Percentiles rank a stretch among this genome's conserved stretches.
Conservation (phyloP, 73 alveolate species). For the Blepharisma japonicum region DNA sequence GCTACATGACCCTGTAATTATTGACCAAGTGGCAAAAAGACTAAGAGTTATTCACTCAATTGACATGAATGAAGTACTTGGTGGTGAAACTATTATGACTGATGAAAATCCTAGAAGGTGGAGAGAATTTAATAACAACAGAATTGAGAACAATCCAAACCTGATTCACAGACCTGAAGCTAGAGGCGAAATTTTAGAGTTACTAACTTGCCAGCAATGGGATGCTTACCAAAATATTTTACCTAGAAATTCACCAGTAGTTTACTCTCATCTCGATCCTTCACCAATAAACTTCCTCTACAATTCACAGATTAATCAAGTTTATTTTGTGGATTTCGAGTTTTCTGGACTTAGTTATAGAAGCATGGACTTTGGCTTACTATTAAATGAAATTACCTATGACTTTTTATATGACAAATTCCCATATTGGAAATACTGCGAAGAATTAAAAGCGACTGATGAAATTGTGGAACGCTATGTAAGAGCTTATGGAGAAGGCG, state of each 20-base stretch:
- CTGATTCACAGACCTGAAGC: too few species aligned
- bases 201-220: background rate
- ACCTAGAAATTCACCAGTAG: conserved; percentile 11
- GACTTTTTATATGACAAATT: background rate
- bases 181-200: background rate
- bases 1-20: background rate
- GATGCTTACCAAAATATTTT: background rate
- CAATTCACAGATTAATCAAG: background rate
- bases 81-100: background rate
- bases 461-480: background rate
- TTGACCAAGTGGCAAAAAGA: background rate
- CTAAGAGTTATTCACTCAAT: background rate
- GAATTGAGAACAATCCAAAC: background rate
- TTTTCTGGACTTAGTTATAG: conserved; percentile 12
- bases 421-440: background rate
- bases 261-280: conserved; percentile 4
- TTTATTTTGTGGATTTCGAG: conserved; percentile 2
- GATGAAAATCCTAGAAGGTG: conserved; percentile 1
- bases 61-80: background rate
- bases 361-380: background rate
- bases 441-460: background rate
- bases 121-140: background rate
- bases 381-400: background rate
- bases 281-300: conserved; percentile 5
- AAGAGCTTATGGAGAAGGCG: conserved; percentile 10